Evolutionary conservation across 495 filamentous ascomycete genomes (phyloP).

Genomic region (Podospora tetraspora): DNA sequence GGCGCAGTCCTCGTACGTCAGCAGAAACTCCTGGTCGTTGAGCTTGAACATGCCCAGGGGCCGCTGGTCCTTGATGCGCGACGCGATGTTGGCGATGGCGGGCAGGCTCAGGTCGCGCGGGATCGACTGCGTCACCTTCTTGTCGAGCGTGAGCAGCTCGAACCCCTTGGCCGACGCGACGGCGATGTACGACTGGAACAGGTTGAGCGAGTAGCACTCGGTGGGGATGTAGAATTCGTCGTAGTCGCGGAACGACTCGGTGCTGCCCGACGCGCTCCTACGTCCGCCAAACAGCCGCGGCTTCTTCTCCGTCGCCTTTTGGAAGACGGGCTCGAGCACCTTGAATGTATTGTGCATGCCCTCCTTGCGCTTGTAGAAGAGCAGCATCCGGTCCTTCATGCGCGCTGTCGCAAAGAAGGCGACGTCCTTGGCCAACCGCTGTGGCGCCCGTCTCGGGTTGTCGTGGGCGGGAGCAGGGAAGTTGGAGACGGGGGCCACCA

Average conservation of each 20-base stretch:
- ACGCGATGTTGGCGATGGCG: constrained; percentile 71
- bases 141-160: constrained; percentile 92
- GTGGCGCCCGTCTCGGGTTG: constrained; percentile 68
- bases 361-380: constrained; percentile 96
- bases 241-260: constrained; percentile 95
- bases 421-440: constrained; percentile 89
- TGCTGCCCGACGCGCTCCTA: constrained; percentile 55
- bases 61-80: constrained; percentile 69
- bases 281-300: constrained; percentile 59
- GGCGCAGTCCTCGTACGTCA: constrained; percentile 91
- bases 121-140: constrained; percentile 86
- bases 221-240: constrained; percentile 98
- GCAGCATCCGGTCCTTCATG: constrained; percentile 92
- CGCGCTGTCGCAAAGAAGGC: constrained; percentile 91
- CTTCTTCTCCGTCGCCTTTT: constrained; percentile 75
- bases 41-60: constrained; percentile 96
- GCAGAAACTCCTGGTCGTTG: constrained; percentile 84
- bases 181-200: constrained; percentile 89
- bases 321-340: constrained; percentile 89
- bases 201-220: constrained; percentile 91
- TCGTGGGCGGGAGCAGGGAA: constrained; percentile 56
- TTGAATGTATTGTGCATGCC: constrained; percentile 89
- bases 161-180: constrained; percentile 90
- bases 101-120: constrained; percentile 70
- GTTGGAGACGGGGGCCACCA: constrained; percentile 70